Evolutionary conservation across 129 eudicot species (phyloP).

Genomic region (Helichrysum umbraculigerum): DNA sequence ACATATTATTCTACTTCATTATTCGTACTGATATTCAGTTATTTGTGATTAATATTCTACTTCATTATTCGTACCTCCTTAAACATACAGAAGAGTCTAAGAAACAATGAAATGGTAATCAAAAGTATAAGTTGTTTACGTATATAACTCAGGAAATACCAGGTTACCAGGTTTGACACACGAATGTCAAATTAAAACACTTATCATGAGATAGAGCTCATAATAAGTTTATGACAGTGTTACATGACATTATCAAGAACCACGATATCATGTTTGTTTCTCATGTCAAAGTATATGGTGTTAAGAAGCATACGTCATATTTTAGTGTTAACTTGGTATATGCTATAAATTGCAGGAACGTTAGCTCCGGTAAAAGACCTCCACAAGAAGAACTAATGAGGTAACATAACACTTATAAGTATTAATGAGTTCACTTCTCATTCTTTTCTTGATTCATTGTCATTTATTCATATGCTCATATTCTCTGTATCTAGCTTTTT

Average conservation of each 20-base stretch:
- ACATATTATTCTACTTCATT: neutral
- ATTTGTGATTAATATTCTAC: neutral
- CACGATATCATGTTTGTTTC: neutral
- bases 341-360: constrained; percentile 49
- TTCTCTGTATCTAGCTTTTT: neutral
- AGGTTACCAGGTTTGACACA: neutral
- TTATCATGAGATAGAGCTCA: neutral
- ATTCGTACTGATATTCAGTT: neutral
- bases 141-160: neutral
- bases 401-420: constrained; percentile 45
- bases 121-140: neutral
- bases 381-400: constrained; percentile 79
- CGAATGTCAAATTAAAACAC: neutral
- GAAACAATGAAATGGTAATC: neutral
- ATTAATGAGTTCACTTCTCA: neutral
- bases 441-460: neutral
- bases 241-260: neutral
- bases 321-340: constrained; percentile 2
- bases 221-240: neutral
- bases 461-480: neutral
- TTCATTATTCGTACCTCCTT: neutral
- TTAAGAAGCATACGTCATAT: neutral
- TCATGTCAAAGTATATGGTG: neutral
- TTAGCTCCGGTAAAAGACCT: constrained; percentile 38
- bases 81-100: neutral